Evolutionary conservation across 148 eudicot genomes (phyloP).

Genomic region (Amaranthus palmeri): DNA sequence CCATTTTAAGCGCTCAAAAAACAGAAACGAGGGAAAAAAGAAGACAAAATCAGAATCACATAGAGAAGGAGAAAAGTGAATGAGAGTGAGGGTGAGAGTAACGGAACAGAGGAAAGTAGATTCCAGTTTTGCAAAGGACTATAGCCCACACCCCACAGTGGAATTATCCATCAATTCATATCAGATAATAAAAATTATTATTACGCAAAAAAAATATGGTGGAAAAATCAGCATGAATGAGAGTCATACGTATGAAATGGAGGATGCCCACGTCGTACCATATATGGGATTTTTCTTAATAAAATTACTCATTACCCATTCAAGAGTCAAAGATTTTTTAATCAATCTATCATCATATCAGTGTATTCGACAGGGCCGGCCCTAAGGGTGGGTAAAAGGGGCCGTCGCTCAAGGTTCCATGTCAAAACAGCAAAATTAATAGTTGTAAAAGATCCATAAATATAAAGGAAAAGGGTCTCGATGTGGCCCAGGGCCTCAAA

Average conservation of each 20-base stretch:
- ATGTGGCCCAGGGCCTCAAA: too few species aligned
- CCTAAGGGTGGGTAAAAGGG: too few species aligned
- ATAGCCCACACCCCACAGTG: conserved; percentile 1
- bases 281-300: neutral
- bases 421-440: too few species aligned
- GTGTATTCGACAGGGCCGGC: too few species aligned
- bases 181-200: too few species aligned
- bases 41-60: neutral
- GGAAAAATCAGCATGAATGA: neutral
- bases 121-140: neutral
- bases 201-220: neutral
- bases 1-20: conserved; percentile 17
- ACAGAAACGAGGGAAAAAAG: neutral
- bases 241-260: neutral
- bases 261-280: neutral
- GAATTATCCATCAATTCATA: conserved; percentile 18
- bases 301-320: neutral
- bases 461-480: too few species aligned
- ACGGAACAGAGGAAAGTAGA: neutral
- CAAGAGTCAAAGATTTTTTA: neutral
- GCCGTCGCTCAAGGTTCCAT: too few species aligned
- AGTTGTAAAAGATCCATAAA: too few species aligned
- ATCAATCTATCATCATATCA: too few species aligned
- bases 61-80: neutral
- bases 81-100: conserved; percentile 10